Percentiles rank a stretch among this genome's conserved stretches.
Conservation (phyloP, 225 moss, liverwort and hornwort species). For the Neckera pumila region DNA sequence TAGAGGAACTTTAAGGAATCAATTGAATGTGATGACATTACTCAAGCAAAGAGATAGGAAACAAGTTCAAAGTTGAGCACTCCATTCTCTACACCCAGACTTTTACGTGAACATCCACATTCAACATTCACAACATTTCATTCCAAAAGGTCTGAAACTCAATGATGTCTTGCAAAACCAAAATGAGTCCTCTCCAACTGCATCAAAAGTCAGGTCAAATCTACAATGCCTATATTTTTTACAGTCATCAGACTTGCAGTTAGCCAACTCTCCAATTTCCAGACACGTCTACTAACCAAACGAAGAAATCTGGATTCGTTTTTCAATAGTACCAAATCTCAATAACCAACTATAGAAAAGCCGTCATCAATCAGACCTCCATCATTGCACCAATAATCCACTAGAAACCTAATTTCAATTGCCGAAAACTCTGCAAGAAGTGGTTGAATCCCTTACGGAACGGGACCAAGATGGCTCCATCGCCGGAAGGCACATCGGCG, state of each 20-base stretch:
- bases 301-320: background rate
- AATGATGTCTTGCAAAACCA: background rate
- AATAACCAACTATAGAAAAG: background rate
- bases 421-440: background rate
- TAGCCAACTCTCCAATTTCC: background rate
- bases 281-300: background rate
- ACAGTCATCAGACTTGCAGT: background rate
- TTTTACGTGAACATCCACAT: background rate
- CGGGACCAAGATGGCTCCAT: slow-evolving; percentile 79
- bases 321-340: background rate
- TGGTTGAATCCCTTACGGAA: slow-evolving; percentile 35
- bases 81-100: background rate
- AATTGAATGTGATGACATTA: background rate
- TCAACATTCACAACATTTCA: background rate
- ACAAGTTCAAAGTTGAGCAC: background rate
- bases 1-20: background rate
- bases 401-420: background rate
- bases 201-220: background rate
- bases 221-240: background rate
- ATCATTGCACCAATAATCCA: background rate
- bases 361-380: background rate
- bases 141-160: background rate
- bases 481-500: slow-evolving; percentile 59
- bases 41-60: background rate
- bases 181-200: background rate